Conservation (phyloP, 202 grass and related monocot species). For the Brachypodium distachyon region DNA sequence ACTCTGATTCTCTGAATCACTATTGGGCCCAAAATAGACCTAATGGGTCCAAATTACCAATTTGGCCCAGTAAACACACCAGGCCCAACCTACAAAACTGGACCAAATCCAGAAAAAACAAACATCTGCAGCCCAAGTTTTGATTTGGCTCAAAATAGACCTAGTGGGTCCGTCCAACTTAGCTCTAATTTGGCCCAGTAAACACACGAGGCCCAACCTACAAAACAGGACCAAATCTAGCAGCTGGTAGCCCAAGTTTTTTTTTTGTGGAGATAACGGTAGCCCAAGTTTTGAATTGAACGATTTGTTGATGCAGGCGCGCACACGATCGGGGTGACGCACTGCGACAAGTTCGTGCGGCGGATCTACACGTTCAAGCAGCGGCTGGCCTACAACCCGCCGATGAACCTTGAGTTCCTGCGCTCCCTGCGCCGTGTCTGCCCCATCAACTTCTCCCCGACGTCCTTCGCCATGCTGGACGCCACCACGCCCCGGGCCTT, state of each 20-base stretch:
- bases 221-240: too few relatives aligned
- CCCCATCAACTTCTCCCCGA: slow-evolving; percentile 33
- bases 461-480: slow-evolving; percentile 45
- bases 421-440: slow-evolving; percentile 46
- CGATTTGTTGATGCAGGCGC: slow-evolving; percentile 18
- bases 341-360: slow-evolving; percentile 63
- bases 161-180: too few relatives aligned
- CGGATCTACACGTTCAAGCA: slow-evolving; percentile 72
- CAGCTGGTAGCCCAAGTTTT: too few relatives aligned
- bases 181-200: not conserved
- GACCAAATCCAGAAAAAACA: too few relatives aligned
- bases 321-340: slow-evolving; percentile 72
- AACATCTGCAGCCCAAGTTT: too few relatives aligned
- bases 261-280: too few relatives aligned
- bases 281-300: too few relatives aligned
- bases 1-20: too few relatives aligned
- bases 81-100: not conserved
- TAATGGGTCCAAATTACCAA: not conserved
- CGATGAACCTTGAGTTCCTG: slow-evolving; percentile 56
- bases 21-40: not conserved
- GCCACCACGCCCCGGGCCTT: slow-evolving; percentile 43
- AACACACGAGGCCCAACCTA: not conserved
- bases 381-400: slow-evolving; percentile 37
- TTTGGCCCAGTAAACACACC: not conserved
- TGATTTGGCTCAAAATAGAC: too few relatives aligned